These are phyloP conservation scores for Mycosphaerella sp. DNA, from an alignment of 2,329 filamentous ascomycete species.

Conservation along the genomic window DNA sequence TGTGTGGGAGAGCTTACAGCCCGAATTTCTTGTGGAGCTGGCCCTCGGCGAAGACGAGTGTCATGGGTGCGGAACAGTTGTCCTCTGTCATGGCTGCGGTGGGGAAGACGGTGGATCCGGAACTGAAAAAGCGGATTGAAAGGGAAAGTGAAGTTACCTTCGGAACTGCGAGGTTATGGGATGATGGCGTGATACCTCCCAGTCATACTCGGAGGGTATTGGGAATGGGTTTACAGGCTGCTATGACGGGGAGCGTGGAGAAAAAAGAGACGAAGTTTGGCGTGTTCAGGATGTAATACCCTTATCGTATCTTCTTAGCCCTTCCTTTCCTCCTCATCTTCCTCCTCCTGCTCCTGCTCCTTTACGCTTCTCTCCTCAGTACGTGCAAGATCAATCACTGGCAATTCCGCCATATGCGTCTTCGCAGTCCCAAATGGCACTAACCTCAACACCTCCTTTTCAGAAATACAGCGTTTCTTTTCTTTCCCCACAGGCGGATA, in stretches of 20 bases:
- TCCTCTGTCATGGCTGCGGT: slow-evolving; percentile 92
- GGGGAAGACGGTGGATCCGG: slow-evolving; percentile 72
- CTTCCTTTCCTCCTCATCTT: no score
- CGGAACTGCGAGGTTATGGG: slow-evolving; percentile 85
- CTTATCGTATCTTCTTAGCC: no score
- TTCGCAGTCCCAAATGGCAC: slow-evolving; percentile 36
- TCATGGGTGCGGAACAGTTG: slow-evolving; percentile 94
- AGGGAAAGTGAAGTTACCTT: slow-evolving; percentile 82
- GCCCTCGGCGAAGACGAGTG: slow-evolving; percentile 92
- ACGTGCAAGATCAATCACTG: slow-evolving; percentile 19
- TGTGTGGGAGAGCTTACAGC: slow-evolving; percentile 91
- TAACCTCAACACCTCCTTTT: slow-evolving; percentile 26
- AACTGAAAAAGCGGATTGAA: slow-evolving; percentile 77
- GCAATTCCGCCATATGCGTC: slow-evolving; percentile 35
- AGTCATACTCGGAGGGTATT: slow-evolving; percentile 45
- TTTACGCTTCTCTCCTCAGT: no score
- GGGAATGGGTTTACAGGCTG: slow-evolving; percentile 44
- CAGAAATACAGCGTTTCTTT: slow-evolving; percentile 26
- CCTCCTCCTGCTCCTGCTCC: not conserved
- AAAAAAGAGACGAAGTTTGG: slow-evolving; percentile 34
- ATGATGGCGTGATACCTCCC: slow-evolving; percentile 47
- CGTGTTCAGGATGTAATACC: slow-evolving; percentile 36
- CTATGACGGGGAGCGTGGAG: slow-evolving; percentile 34
- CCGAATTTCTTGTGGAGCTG: slow-evolving; percentile 92
- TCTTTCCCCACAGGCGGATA: slow-evolving; percentile 24